Evolutionary conservation across 345 rosid genomes (phyloP), one percentile per base, ranked within the genome.

Genomic region (sweet orange (Citrus sinensis)): DNA sequence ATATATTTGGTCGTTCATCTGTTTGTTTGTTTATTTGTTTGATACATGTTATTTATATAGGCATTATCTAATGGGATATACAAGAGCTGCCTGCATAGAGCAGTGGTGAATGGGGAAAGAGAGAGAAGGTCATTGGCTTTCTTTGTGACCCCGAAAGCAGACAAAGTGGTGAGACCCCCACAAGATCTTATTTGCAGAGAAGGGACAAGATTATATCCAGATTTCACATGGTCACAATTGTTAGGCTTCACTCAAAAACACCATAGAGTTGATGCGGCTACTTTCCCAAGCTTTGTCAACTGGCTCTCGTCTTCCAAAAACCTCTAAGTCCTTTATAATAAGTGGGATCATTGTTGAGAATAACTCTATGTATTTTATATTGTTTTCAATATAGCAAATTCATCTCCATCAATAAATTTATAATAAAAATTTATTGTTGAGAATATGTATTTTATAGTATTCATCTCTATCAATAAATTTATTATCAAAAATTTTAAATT

Each of bases 161-260:
- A 89, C 84, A 90, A 90, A 79, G 73, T 87, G 49, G 88, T 93
- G 77, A 89, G 83, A 70, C 94, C 97, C 24, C 94, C 95, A 20
- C 81, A 81, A 46, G 92, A 89, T 75, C 86, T 93, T 54, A 61
- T 85, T 8, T 40, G 32, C 82, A 70, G 71, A 67, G 84, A 83
- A 37, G 79, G 76, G 80, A 70, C 85, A 40, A 82, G 88, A 70
- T 69, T 42, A 78, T 93, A 92, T 80, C 96, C 98, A 1, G 97
- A 93, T 76, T 93, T 92, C 87, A 90, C 91, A 9, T 93, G 94
- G 98, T 90, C 98, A 17, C 86, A 82, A 78, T 78, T 93, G 70
- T 76, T 91, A 70, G 86, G 82, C 13, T 93, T 93, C 80, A 90
- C 96, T 1, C 87, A 87, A 75, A 83, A 40, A 55, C 88, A 87